Evolutionary conservation across 306 rosid species (phyloP).

Genomic region (Cyamopsis tetragonoloba): DNA sequence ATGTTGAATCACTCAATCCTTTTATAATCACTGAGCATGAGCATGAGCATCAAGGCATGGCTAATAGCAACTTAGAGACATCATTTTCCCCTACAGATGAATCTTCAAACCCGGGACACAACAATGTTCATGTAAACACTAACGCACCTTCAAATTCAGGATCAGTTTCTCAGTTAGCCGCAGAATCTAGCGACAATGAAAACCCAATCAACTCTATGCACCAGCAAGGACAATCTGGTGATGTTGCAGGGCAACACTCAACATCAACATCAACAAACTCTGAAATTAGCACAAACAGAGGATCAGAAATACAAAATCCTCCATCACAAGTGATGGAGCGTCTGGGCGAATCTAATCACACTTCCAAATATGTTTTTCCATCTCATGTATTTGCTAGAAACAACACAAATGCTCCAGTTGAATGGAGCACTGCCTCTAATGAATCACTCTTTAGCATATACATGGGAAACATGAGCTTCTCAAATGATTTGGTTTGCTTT

Average conservation of each 20-base stretch:
- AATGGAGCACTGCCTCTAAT: slow-evolving; percentile 80
- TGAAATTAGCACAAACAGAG: slow-evolving; percentile 15
- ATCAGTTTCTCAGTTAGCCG: background rate
- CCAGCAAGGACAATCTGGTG: background rate
- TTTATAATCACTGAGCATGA: slow-evolving; percentile 8
- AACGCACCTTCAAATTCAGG: too few relatives aligned
- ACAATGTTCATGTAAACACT: background rate
- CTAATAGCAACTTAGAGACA: background rate
- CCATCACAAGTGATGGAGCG: slow-evolving; percentile 71
- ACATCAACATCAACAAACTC: background rate
- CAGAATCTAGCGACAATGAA: slow-evolving; percentile 21
- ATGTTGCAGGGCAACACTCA: background rate
- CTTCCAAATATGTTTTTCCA: slow-evolving; percentile 54
- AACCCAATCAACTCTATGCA: slow-evolving; percentile 21
- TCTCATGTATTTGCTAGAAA: slow-evolving; percentile 65
- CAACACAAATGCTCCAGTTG: slow-evolving; percentile 44
- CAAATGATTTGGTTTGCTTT: slow-evolving; percentile 40
- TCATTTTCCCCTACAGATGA: background rate
- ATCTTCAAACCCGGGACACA: slow-evolving; percentile 4
- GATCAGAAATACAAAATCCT: slow-evolving; percentile 48
- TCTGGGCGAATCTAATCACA: slow-evolving; percentile 26
- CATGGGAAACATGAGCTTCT: slow-evolving; percentile 82
- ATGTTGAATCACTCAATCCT: background rate
- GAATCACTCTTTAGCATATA: slow-evolving; percentile 90
- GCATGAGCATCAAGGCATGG: slow-evolving; percentile 4